These are phyloP conservation scores for Trichoderma simmonsii DNA, from an alignment of 2,329 filamentous ascomycete species.

Conservation along the genomic window DNA sequence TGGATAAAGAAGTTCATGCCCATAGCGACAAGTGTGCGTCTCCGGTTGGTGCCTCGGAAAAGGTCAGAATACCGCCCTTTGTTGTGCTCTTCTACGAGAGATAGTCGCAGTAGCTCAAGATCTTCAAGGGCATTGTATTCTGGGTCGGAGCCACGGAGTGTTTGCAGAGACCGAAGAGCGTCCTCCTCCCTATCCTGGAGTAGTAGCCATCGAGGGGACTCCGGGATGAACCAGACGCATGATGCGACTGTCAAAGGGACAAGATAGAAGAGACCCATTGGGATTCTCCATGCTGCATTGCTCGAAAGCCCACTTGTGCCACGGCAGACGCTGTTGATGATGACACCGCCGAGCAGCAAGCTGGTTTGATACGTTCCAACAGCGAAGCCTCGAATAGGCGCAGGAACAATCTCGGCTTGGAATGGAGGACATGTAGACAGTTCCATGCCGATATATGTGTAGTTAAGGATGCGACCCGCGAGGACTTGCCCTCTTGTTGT, in stretches of 20 bases:
- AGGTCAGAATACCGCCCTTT: not conserved
- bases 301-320: constrained; percentile 1
- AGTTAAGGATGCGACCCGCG: constrained; percentile 8
- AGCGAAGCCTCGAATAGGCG: constrained; percentile 1
- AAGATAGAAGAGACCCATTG: constrained; percentile 5
- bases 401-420: constrained; percentile 8
- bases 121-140: not conserved
- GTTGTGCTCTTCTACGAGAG: not conserved
- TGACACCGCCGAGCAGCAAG: not conserved
- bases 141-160: constrained; percentile 8
- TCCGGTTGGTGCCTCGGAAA: not conserved
- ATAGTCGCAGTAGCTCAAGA: not conserved
- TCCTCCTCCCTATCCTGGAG: constrained; percentile 9
- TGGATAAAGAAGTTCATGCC: constrained; percentile 13
- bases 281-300: constrained; percentile 10
- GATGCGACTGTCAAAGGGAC: not conserved
- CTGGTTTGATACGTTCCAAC: constrained; percentile 9
- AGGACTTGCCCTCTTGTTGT: constrained; percentile 6
- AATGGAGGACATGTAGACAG: constrained; percentile 6
- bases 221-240: constrained; percentile 10
- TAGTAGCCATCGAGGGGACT: not conserved
- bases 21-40: constrained; percentile 6
- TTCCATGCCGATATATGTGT: constrained; percentile 11
- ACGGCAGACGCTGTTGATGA: constrained; percentile 8
- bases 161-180: not conserved